phyloP scores from a whole-genome alignment of 1,139 yeast genomes.

The Geotrichum reessii region DNA sequence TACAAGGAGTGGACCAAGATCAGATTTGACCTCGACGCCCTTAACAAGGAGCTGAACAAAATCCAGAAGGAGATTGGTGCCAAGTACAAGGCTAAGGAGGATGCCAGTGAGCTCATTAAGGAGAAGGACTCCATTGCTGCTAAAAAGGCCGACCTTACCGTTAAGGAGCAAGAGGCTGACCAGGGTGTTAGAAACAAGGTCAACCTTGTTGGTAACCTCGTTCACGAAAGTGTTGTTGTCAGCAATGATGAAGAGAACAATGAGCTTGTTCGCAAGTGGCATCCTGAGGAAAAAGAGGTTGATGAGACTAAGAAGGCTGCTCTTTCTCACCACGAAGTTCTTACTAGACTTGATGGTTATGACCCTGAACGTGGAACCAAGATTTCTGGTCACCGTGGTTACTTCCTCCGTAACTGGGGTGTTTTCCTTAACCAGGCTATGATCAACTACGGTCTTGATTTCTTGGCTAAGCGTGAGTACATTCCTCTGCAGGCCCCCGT shows the following conservation, averaged over 20 bases:
- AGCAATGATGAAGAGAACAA: conserved; percentile 88
- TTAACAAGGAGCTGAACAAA: conserved; percentile 80
- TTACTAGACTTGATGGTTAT: conserved; percentile 91
- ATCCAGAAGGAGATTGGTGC: conserved; percentile 89
- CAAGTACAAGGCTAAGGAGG: conserved; percentile 92
- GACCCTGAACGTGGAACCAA: conserved; percentile 99
- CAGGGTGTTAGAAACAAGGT: conserved; percentile 68
- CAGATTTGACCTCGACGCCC: conserved; percentile 85
- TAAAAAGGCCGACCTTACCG: conserved; percentile 61
- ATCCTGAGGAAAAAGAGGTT: conserved; percentile 55
- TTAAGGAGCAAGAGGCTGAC: conserved; percentile 76
- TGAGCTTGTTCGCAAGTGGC: conserved; percentile 82
- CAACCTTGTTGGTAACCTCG: conserved; percentile 86
- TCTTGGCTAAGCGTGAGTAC: conserved; percentile 75
- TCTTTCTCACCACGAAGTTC: conserved; percentile 91
- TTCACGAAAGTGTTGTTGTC: conserved; percentile 83
- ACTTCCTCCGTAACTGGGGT: conserved; percentile 89
- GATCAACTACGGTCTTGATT: conserved; percentile 88
- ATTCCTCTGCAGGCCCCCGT: conserved; percentile 96
- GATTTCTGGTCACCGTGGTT: conserved; percentile 98
- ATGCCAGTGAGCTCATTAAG: conserved; percentile 74
- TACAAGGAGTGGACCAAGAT: conserved; percentile 90
- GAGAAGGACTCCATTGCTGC: conserved; percentile 69
- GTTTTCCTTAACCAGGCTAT: conserved; percentile 96
- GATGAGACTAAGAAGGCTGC: conserved; percentile 59